A percentile compares a stretch with the other conserved stretches of the same genome.
These are phyloP conservation scores for Geosmithia putterillii DNA, from an alignment of 2,329 filamentous ascomycete species.

Conservation along the genomic window DNA sequence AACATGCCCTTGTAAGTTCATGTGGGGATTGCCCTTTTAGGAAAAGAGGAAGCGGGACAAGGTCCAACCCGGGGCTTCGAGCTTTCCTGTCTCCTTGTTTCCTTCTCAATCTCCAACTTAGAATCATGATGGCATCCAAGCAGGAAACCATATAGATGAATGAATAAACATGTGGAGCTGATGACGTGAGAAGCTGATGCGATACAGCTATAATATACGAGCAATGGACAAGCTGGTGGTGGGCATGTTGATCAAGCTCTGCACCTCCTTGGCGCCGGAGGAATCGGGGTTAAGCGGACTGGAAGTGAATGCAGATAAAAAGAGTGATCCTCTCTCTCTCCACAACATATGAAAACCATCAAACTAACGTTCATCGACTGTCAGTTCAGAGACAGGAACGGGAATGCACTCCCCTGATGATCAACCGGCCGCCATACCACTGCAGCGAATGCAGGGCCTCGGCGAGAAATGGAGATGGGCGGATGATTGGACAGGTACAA, in stretches of 20 bases:
- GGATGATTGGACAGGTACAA: conserved; percentile 21
- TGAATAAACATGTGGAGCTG: no score
- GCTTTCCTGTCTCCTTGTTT: no score
- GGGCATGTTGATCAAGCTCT: background rate
- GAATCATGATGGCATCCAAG: no score
- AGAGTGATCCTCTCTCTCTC: no score
- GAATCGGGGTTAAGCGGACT: background rate
- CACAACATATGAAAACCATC: background rate
- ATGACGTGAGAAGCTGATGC: no score
- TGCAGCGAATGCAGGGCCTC: background rate
- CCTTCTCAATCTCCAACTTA: no score
- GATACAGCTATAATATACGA: no score
- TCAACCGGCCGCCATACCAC: background rate
- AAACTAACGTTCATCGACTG: background rate
- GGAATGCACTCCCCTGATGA: background rate
- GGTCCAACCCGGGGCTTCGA: no score
- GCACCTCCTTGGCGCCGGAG: background rate
- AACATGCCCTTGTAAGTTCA: no score
- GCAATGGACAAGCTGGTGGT: background rate
- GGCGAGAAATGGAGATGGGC: background rate
- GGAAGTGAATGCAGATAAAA: background rate
- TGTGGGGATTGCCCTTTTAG: no score
- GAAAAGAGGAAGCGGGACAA: no score
- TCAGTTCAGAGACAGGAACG: background rate
- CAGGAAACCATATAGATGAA: no score